Conservation (phyloP, 331 rosid species). For the Arachis monticola region DNA sequence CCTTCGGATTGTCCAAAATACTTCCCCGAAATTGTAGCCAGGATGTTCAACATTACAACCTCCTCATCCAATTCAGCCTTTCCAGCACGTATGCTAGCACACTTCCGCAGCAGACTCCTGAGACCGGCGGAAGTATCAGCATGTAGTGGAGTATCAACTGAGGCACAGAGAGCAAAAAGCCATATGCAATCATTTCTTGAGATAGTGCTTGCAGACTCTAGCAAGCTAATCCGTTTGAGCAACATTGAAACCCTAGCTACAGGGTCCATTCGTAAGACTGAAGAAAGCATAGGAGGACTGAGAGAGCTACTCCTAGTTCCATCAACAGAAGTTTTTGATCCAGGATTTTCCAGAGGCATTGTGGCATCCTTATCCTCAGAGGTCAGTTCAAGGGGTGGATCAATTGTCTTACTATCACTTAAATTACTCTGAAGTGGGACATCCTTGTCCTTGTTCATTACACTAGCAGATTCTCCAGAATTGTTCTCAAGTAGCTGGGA, state of each 20-base stretch:
- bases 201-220: conserved; percentile 44
- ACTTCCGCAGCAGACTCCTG: conserved; percentile 80
- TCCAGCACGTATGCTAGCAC: conserved; percentile 71
- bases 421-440: conserved; percentile 26
- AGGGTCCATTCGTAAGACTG: conserved; percentile 59
- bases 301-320: conserved; percentile 43
- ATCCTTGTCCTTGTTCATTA: conserved; percentile 30
- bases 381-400: conserved; percentile 23
- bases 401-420: conserved; percentile 31
- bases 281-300: conserved; percentile 58
- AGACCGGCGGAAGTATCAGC: conserved; percentile 72
- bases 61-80: conserved; percentile 69
- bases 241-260: conserved; percentile 61
- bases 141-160: conserved; percentile 73
- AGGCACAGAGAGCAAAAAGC: conserved; percentile 82
- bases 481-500: background rate
- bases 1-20: conserved; percentile 81
- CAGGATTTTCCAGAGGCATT: conserved; percentile 30
- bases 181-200: conserved; percentile 69
- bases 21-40: conserved; percentile 72
- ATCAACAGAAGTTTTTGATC: conserved; percentile 35
- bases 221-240: conserved; percentile 59
- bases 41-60: conserved; percentile 76
- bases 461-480: conserved; percentile 23
- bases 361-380: conserved; percentile 29